A percentile compares a stretch with the other conserved stretches of the same genome.
Conservation (phyloP, 1,284 basidiomycete genomes). For the Leccinum pachyderme region DNA sequence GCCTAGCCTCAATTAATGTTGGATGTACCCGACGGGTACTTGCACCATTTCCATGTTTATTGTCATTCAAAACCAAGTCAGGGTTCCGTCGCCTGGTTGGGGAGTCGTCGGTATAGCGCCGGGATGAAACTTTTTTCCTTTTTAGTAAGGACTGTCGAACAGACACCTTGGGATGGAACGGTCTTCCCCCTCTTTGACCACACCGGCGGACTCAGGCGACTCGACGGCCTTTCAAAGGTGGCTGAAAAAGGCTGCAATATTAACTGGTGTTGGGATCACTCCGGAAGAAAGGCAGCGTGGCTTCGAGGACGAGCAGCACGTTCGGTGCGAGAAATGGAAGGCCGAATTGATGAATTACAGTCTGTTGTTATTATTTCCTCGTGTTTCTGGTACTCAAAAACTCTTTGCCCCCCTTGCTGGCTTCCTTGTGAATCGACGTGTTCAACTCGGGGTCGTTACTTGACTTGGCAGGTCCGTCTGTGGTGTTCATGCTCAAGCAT, state of each 20-base stretch:
- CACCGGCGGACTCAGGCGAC: background rate
- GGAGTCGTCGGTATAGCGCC: conserved; percentile 38
- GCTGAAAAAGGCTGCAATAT: conserved; percentile 40
- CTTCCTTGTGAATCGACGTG: conserved; percentile 10
- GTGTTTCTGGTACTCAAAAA: conserved; percentile 7
- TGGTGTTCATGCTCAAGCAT: conserved; percentile 89
- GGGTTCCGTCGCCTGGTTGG: conserved; percentile 45
- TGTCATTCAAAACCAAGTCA: conserved; percentile 49
- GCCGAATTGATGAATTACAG: conserved; percentile 47
- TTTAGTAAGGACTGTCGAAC: background rate
- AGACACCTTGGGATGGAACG: background rate
- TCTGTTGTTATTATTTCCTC: conserved; percentile 32
- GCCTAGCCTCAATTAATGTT: conserved; percentile 47
- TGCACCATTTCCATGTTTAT: conserved; percentile 63
- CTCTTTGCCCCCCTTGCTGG: background rate
- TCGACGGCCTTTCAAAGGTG: conserved; percentile 40
- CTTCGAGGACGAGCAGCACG: conserved; percentile 36
- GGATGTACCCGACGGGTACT: conserved; percentile 56
- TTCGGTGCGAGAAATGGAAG: conserved; percentile 53
- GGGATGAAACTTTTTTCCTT: conserved; percentile 3
- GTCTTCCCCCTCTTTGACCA: background rate
- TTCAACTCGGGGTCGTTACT: background rate
- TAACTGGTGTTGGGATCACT: conserved; percentile 44
- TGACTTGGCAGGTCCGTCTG: conserved; percentile 63
- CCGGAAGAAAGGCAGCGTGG: conserved; percentile 38